Conservation (phyloP, 2,329 filamentous ascomycete genomes). For the Penicillium sp. region DNA sequence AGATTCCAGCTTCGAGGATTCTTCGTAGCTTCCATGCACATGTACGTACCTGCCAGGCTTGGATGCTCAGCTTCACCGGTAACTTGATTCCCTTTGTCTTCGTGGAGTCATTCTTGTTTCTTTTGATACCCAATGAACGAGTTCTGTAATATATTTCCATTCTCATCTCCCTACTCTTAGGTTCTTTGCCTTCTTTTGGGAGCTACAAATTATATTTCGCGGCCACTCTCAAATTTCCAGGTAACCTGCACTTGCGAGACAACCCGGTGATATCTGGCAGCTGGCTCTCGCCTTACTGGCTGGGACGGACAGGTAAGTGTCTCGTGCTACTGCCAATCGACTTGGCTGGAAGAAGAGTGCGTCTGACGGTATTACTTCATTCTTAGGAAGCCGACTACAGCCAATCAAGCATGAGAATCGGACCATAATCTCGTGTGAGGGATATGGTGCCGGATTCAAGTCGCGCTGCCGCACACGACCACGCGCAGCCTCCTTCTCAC, state of each 20-base stretch:
- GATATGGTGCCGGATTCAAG: background rate
- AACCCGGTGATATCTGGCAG: constrained; percentile 48
- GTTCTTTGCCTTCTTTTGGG: constrained; percentile 53
- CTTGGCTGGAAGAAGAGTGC: background rate
- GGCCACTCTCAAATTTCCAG: background rate
- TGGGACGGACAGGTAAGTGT: background rate
- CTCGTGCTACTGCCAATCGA: background rate
- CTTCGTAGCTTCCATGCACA: constrained; percentile 16
- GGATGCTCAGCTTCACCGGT: background rate
- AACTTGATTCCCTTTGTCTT: background rate
- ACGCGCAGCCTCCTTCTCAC: too few species aligned
- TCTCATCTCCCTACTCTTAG: constrained; percentile 31
- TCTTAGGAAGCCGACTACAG: background rate
- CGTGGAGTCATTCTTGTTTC: constrained; percentile 11
- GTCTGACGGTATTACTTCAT: background rate
- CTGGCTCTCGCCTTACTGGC: background rate
- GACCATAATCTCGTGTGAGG: background rate
- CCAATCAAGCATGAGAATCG: background rate
- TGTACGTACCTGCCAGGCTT: background rate
- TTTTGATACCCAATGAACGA: constrained; percentile 20
- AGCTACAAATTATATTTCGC: background rate
- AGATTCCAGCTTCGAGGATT: constrained; percentile 27
- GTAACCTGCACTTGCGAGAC: constrained; percentile 52
- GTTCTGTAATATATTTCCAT: constrained; percentile 11
- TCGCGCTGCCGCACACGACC: too few species aligned